Conservation (phyloP, 345 rosid genomes). For the Citrus reticulata region DNA sequence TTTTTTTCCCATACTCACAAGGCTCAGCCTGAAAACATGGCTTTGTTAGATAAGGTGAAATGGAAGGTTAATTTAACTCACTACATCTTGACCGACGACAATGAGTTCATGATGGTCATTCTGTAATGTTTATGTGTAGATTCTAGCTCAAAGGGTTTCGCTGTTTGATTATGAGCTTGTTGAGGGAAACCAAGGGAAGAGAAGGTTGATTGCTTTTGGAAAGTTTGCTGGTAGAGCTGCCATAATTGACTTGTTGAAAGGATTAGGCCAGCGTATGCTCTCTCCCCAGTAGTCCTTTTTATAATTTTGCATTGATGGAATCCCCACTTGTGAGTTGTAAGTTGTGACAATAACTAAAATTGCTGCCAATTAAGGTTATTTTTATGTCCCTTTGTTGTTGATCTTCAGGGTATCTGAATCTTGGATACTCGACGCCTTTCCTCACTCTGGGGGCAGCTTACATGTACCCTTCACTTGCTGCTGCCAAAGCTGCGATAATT, state of each 20-base stretch:
- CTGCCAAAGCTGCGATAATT: constrained; percentile 60
- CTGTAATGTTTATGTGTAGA: constrained; percentile 25
- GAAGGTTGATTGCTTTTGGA: constrained; percentile 72
- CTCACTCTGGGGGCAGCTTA: constrained; percentile 49
- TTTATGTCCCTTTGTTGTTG: not conserved
- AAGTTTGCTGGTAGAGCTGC: constrained; percentile 94
- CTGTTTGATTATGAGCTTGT: constrained; percentile 88
- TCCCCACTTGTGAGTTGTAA: not conserved
- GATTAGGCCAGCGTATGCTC: constrained; percentile 74
- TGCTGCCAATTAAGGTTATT: not conserved
- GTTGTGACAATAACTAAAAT: not conserved
- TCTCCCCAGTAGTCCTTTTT: not conserved
- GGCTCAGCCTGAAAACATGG: constrained; percentile 58
- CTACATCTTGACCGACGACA: not conserved
- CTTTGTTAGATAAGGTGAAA: constrained; percentile 48
- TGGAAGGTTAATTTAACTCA: not conserved
- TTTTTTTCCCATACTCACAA: constrained; percentile 64
- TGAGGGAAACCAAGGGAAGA: constrained; percentile 57
- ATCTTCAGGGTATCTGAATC: constrained; percentile 32
- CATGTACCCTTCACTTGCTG: constrained; percentile 53
- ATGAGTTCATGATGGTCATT: not conserved
- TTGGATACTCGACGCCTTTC: constrained; percentile 55
- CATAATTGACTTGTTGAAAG: constrained; percentile 69
- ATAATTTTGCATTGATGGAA: not conserved
- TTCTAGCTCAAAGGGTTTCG: constrained; percentile 64